These are phyloP conservation scores for Mucor saturninus DNA, from an alignment of 371 early-diverging fungal genomes.

Conservation along the genomic window DNA sequence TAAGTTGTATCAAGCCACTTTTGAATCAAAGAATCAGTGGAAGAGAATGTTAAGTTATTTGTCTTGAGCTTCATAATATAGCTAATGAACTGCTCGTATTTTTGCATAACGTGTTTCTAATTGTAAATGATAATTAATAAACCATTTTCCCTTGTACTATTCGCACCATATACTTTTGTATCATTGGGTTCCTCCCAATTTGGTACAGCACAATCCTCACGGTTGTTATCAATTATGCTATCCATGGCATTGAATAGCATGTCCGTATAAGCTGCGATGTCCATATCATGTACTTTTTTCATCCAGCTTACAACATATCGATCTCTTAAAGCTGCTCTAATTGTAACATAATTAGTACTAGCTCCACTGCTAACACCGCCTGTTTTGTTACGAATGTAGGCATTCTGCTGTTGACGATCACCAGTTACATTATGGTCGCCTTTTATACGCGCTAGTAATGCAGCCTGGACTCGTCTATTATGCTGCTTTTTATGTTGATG, in stretches of 20 bases:
- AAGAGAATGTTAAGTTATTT: constrained; percentile 44
- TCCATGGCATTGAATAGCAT: constrained; percentile 41
- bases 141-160: background rate
- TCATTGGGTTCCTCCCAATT: constrained; percentile 33
- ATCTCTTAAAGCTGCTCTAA: constrained; percentile 45
- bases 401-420: constrained; percentile 35
- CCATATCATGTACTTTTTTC: constrained; percentile 43
- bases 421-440: constrained; percentile 6
- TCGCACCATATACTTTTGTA: constrained; percentile 26
- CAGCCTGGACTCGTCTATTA: constrained; percentile 40
- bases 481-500: constrained; percentile 24
- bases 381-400: constrained; percentile 14
- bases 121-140: background rate
- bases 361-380: constrained; percentile 46
- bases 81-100: constrained; percentile 45
- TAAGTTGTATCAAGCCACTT: constrained; percentile 48
- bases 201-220: constrained; percentile 30
- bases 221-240: constrained; percentile 39
- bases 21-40: constrained; percentile 45
- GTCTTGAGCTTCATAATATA: constrained; percentile 49
- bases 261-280: constrained; percentile 34
- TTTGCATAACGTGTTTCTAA: constrained; percentile 38
- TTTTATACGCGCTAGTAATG: constrained; percentile 33
- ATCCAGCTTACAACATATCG: constrained; percentile 49
- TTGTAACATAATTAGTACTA: constrained; percentile 51